Base-by-base conservation (phyloP, 768 basidiomycete genomes). In the Trametes cinnabarina region DNA sequence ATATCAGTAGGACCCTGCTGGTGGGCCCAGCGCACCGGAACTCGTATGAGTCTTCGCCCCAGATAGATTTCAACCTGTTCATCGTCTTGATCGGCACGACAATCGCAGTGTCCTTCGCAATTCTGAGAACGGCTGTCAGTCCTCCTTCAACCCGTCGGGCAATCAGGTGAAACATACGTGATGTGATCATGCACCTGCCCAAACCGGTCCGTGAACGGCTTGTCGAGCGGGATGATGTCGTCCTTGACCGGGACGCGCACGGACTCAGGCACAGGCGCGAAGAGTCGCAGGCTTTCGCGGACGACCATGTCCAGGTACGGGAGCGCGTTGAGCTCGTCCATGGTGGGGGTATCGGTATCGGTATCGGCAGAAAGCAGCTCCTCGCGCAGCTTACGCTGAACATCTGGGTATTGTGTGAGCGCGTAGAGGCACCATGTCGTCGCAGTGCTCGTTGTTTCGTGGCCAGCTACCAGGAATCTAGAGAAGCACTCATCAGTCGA, bases 241-340 rank as follows among this genome's bases (percentile, higher is more conserved):
- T 73, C 76, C 60, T 64, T 51, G 15, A 48, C 73, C 63, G 51
- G 75, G 64, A 79, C 75, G 7, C 87, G 76, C 70, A 82, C 79
- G 0, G 77, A 78, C 14, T 61, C 61, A 0, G 78, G 70, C 4
- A 86, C 79, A 0, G 84, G 83, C 0, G 83, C 55, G 61, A 86
- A 75, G 1, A 84, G 44, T 0, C 87, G 79, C 58, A 88, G 67
- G 0, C 77, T 80, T 69, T 88, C 87, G 7, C 80, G 77, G 4
- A 86, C 75, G 11, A 87, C 79, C 25, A 75, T 76, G 58, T 90
- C 89, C 23, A 92, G 81, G 65, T 87, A 90, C 0, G 85, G 79
- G 3, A 92, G 73, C 3, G 79, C 73, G 57, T 82, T 80, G 2
- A 92, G 76, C 28, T 85, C 79, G 46, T 90, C 88, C 84, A 90